Evolutionary conservation across 441 rosid species (phyloP).

Genomic region (Pelargonium fulgidum): DNA sequence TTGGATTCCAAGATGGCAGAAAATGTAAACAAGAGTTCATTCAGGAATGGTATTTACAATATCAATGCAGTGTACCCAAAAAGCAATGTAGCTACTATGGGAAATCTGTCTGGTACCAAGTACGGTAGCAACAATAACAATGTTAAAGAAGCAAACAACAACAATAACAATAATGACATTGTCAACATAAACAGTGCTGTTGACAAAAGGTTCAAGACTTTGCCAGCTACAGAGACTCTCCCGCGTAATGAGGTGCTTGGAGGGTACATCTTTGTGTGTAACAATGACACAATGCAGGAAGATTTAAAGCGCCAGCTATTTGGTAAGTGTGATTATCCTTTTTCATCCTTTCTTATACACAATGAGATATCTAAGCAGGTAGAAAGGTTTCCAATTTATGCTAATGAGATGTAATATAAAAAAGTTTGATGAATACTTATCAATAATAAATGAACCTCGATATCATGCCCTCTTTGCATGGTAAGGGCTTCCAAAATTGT

Average conservation of each 20-base stretch:
- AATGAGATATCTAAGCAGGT: neutral
- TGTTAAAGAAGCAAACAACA: slow-evolving; percentile 46
- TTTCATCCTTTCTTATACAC: neutral
- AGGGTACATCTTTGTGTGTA: slow-evolving; percentile 93
- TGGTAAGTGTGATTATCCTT: slow-evolving; percentile 41
- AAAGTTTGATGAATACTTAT: neutral
- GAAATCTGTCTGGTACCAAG: slow-evolving; percentile 48
- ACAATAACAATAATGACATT: slow-evolving; percentile 41
- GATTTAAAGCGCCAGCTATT: slow-evolving; percentile 85
- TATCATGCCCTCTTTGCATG: neutral
- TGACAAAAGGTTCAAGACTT: slow-evolving; percentile 89
- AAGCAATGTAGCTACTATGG: slow-evolving; percentile 39
- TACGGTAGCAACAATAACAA: slow-evolving; percentile 50
- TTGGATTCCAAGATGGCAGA: slow-evolving; percentile 57
- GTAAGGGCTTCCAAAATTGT: neutral
- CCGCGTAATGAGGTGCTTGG: slow-evolving; percentile 96
- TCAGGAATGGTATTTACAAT: slow-evolving; percentile 47
- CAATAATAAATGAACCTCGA: neutral
- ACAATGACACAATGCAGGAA: slow-evolving; percentile 98
- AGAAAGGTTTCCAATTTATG: too few species aligned
- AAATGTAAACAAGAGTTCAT: slow-evolving; percentile 44
- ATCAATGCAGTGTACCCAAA: slow-evolving; percentile 68
- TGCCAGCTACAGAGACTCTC: slow-evolving; percentile 89
- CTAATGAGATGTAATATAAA: too few species aligned
- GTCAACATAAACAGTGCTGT: slow-evolving; percentile 40